Evolutionary conservation across 495 filamentous ascomycete genomes (phyloP).

Genomic region (Penicillium dipodomyicola): DNA sequence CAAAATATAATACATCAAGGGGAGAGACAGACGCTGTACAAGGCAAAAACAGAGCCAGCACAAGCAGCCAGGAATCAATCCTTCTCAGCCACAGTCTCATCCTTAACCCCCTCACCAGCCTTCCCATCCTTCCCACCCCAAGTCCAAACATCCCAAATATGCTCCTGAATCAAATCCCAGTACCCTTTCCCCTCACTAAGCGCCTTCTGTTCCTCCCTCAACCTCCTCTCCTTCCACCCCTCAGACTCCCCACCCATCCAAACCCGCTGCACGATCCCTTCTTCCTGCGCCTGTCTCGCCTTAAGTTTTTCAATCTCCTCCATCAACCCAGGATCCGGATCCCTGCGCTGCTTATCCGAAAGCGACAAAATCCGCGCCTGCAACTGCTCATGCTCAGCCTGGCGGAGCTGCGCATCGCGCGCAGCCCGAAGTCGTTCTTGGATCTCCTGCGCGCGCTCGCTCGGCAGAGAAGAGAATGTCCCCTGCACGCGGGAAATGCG

Average conservation of each 20-base stretch:
- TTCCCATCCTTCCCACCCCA: constrained; percentile 44
- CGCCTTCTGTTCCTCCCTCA: constrained; percentile 67
- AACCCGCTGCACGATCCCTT: constrained; percentile 50
- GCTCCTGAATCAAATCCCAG: constrained; percentile 75
- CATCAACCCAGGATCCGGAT: constrained; percentile 7
- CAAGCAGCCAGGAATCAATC: constrained; percentile 2
- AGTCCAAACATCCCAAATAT: constrained; percentile 80
- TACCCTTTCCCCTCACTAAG: constrained; percentile 78
- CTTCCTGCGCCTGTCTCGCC: constrained; percentile 36
- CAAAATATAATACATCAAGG: constrained; percentile 11
- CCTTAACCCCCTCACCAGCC: constrained; percentile 19
- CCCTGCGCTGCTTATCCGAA: constrained; percentile 22
- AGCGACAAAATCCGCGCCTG: constrained; percentile 22
- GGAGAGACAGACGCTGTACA: constrained; percentile 6
- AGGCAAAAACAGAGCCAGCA: background rate
- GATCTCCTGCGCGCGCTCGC: constrained; percentile 53
- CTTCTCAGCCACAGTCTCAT: constrained; percentile 21
- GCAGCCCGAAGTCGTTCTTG: constrained; percentile 42
- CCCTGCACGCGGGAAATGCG: constrained; percentile 25
- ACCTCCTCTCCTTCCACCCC: constrained; percentile 71
- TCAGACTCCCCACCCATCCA: constrained; percentile 65
- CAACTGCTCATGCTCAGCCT: constrained; percentile 23
- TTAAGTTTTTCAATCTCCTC: constrained; percentile 44
- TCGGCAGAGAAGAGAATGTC: constrained; percentile 42
- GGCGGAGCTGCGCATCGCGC: constrained; percentile 32